phyloP scores from a whole-genome alignment of 2,329 filamentous ascomycete genomes.

The Sordariomycetes sp. region DNA sequence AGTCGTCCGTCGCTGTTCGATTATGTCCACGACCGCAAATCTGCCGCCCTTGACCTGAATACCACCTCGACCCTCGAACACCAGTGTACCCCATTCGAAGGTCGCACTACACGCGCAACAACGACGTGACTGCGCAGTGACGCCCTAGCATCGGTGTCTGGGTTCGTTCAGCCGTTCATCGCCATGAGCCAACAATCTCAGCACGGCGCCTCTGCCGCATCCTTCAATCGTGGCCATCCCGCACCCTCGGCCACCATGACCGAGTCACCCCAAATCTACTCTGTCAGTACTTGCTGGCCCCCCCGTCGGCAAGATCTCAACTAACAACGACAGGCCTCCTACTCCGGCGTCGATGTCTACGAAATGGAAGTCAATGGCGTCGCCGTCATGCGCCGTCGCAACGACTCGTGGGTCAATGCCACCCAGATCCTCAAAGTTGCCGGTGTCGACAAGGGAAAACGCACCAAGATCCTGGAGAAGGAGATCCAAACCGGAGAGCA shows the following conservation, averaged over 20 bases:
- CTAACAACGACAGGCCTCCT: constrained; percentile 81
- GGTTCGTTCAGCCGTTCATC: constrained; percentile 48
- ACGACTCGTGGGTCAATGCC: constrained; percentile 94
- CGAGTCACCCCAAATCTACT: constrained; percentile 51
- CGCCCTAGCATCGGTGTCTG: constrained; percentile 36
- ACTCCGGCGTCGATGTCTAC: constrained; percentile 93
- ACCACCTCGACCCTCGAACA: neutral
- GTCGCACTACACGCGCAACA: neutral
- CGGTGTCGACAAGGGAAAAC: constrained; percentile 93
- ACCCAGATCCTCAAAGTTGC: constrained; percentile 98
- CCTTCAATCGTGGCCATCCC: constrained; percentile 22
- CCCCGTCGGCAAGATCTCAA: neutral
- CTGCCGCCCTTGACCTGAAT: neutral
- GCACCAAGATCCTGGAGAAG: constrained; percentile 96
- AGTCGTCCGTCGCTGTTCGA: no score
- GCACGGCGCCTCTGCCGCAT: constrained; percentile 20
- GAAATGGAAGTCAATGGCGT: constrained; percentile 95
- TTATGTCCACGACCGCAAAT: no score
- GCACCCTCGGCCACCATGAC: constrained; percentile 14
- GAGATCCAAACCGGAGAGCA: constrained; percentile 94
- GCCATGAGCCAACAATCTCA: constrained; percentile 47
- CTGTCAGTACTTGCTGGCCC: constrained; percentile 30
- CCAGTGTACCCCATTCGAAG: no score
- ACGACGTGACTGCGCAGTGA: no score
- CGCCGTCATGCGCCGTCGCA: constrained; percentile 90